These are phyloP conservation scores for Helichrysum umbraculigerum DNA, from an alignment of 129 eudicot species.

Conservation along the genomic window DNA sequence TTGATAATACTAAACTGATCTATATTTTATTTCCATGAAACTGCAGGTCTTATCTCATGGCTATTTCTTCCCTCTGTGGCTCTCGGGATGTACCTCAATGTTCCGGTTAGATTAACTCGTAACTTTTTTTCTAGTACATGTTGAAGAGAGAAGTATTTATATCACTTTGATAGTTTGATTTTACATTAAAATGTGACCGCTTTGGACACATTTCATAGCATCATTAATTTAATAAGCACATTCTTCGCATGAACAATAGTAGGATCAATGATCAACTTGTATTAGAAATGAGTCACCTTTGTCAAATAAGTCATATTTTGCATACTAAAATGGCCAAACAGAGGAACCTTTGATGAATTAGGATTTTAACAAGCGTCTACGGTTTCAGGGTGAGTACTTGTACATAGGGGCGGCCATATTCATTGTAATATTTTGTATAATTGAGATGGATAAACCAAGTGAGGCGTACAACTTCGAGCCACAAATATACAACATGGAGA, in stretches of 20 bases:
- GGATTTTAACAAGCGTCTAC: neutral
- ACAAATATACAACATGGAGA: conserved; percentile 85
- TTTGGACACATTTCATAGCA: neutral
- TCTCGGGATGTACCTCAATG: conserved; percentile 84
- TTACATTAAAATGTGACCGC: neutral
- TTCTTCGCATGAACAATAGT: no score
- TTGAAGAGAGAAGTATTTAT: neutral
- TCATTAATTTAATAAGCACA: no score
- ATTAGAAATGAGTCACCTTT: no score
- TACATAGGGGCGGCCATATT: conserved; percentile 90
- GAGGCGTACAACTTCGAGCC: conserved; percentile 94
- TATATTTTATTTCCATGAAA: neutral
- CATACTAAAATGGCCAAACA: neutral
- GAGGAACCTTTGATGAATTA: neutral
- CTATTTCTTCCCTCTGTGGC: conserved; percentile 86
- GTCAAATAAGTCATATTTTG: no score
- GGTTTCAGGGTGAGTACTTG: conserved; percentile 81
- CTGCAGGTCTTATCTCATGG: conserved; percentile 87
- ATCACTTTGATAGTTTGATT: neutral
- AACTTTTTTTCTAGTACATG: conserved; percentile 3
- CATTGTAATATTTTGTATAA: conserved; percentile 66
- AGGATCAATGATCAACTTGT: no score
- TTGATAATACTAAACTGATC: conserved; percentile 6
- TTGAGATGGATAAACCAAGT: conserved; percentile 95
- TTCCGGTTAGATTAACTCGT: conserved; percentile 54